Conservation (phyloP, 352 stramenopile genomes). For the Globisporangium viniferum region DNA sequence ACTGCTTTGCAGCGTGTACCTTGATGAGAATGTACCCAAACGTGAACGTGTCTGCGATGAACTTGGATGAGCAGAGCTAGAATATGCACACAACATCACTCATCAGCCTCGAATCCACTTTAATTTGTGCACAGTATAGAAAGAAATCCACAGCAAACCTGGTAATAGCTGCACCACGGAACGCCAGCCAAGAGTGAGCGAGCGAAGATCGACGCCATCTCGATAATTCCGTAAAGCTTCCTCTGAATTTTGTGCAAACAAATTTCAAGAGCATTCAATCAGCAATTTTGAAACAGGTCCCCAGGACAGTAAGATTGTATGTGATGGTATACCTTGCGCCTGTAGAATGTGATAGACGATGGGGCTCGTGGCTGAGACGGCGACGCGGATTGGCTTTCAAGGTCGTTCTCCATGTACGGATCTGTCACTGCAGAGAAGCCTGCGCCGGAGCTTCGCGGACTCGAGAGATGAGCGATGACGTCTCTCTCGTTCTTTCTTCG, state of each 20-base stretch:
- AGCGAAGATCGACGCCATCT: conserved; percentile 68
- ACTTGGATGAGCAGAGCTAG: conserved; percentile 60
- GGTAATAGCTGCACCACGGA: conserved; percentile 80
- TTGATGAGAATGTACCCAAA: conserved; percentile 79
- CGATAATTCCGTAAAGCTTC: conserved; percentile 76
- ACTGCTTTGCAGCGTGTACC: conserved; percentile 23
- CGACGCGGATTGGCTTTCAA: conserved; percentile 14
- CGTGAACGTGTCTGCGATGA: conserved; percentile 71
- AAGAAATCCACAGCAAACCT: conserved; percentile 18
- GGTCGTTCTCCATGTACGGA: not conserved
- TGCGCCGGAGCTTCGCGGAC: not conserved
- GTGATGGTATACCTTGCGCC: conserved; percentile 56
- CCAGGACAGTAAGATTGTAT: not conserved
- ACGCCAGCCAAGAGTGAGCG: conserved; percentile 53
- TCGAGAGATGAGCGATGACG: not conserved
- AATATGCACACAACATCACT: not conserved
- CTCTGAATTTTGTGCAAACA: conserved; percentile 18
- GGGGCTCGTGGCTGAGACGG: conserved; percentile 18
- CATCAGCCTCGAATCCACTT: not conserved
- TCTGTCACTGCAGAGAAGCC: not conserved
- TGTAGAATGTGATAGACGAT: conserved; percentile 52
- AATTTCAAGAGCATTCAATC: not conserved
- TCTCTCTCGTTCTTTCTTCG: conserved; percentile 4
- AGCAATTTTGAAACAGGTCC: not conserved
- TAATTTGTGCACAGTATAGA: not conserved